Base-by-base conservation (phyloP, 208 protist species). In the Endotrypanum monterogeii region DNA sequence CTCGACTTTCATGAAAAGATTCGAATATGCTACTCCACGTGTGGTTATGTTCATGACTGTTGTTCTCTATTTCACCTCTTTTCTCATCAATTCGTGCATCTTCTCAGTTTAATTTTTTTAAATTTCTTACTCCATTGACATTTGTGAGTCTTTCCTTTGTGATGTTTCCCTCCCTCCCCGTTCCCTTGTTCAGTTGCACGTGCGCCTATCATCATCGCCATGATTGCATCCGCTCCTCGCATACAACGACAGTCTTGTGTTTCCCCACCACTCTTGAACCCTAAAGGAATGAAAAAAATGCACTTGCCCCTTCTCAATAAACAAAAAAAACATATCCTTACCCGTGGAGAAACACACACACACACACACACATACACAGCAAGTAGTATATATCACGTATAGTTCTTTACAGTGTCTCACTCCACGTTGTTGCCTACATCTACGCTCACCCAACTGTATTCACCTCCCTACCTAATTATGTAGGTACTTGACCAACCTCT, bases 391-490 rank as follows among this genome's bases (percentile, higher is more conserved):
- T n/a, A n/a, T 52, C 18, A 18, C 11, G 20, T 11, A 52, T n/a
- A 32, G 2, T 51, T 68, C 46, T 25, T 30, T 35, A 5, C 39
- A 12, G 18, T 54, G 1, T 28, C 39, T 28, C 62, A 65, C 14
- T 32, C 20, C 23, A 41, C 44, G 9, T 18, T 3, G 23, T 20
- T 3, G 28, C 46, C 46, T 46, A 57, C 25, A 44, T 3, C n/a
- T 41, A 74, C 32, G 50, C 41, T 55, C 46, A 55, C 52, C 23
- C n/a, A 51, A 55, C 56, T 51, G 48, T n/a, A 65, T 50, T 74
- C 37, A 28, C 54, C 18, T n/a, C n/a, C n/a, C n/a, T n/a, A n/a
- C n/a, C n/a, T n/a, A n/a, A n/a, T n/a, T 55, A 63, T 35, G 58
- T 63, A 28, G 18, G 20, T 28, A 30, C 58, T 41, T 12, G 35